Evolutionary conservation across 257 asterid species (phyloP).

Genomic region (Asclepias syriaca): DNA sequence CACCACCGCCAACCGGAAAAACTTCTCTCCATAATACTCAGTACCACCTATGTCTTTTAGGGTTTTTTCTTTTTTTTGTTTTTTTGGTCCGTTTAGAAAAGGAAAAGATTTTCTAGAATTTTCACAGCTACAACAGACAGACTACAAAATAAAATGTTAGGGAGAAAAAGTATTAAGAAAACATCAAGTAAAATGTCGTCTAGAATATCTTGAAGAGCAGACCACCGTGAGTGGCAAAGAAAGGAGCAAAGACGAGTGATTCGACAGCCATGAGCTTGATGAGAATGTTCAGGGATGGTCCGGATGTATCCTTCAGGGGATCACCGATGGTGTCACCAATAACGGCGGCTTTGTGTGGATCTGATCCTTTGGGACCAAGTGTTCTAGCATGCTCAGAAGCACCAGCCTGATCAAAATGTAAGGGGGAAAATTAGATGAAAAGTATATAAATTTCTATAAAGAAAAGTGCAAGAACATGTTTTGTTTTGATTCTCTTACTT

Average conservation of each 20-base stretch:
- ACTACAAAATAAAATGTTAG: constrained; percentile 19
- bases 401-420: constrained; percentile 44
- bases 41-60: no score
- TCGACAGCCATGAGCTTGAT: constrained; percentile 87
- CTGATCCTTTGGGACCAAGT: constrained; percentile 85
- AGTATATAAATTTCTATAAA: not conserved
- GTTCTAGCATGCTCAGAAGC: constrained; percentile 61
- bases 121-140: constrained; percentile 17
- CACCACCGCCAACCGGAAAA: constrained; percentile 9
- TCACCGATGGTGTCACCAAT: constrained; percentile 83
- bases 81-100: no score
- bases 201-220: constrained; percentile 70
- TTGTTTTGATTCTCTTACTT: constrained; percentile 29
- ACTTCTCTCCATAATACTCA: not conserved
- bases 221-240: constrained; percentile 83
- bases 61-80: no score
- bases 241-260: constrained; percentile 76
- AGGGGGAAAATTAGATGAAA: not conserved
- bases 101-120: constrained; percentile 7
- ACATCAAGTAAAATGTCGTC: not conserved
- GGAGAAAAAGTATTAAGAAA: no score
- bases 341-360: constrained; percentile 79
- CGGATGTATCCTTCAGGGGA: constrained; percentile 86
- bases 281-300: constrained; percentile 77
- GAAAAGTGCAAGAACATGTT: not conserved